Evolutionary conservation across 2,329 filamentous ascomycete genomes (phyloP).

Genomic region (Scytalidium lignicola): DNA sequence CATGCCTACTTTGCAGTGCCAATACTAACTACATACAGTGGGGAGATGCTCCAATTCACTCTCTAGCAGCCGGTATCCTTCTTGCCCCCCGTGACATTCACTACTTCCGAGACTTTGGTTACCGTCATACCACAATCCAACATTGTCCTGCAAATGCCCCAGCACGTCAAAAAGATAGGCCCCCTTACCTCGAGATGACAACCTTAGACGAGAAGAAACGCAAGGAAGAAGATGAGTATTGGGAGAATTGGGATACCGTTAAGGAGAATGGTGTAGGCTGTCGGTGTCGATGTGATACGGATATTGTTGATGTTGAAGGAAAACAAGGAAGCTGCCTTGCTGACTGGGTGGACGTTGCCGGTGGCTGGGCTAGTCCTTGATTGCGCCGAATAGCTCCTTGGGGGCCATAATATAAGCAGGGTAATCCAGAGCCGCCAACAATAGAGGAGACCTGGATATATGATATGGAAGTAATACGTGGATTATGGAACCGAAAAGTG

Average conservation of each 20-base stretch:
- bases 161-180: constrained; percentile 73
- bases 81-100: constrained; percentile 81
- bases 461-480: not conserved
- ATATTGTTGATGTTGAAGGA: constrained; percentile 95
- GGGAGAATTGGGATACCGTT: constrained; percentile 78
- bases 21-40: constrained; percentile 52
- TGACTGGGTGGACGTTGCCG: constrained; percentile 96
- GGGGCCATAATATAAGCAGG: not conserved
- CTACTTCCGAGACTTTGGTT: constrained; percentile 98
- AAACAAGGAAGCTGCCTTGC: constrained; percentile 93
- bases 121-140: constrained; percentile 97
- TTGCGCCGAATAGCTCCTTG: not conserved
- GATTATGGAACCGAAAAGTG: not conserved
- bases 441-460: not conserved
- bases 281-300: constrained; percentile 92
- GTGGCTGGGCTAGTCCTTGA: constrained; percentile 67
- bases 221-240: constrained; percentile 91
- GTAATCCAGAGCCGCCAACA: not conserved
- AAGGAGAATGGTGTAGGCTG: constrained; percentile 97
- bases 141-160: constrained; percentile 97
- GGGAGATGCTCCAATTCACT: constrained; percentile 98
- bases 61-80: constrained; percentile 85
- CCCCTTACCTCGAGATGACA: constrained; percentile 76
- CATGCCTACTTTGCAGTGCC: not conserved
- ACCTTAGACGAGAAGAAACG: constrained; percentile 78